Base-by-base conservation (phyloP, 345 rosid genomes). In the Salix purpurea region DNA sequence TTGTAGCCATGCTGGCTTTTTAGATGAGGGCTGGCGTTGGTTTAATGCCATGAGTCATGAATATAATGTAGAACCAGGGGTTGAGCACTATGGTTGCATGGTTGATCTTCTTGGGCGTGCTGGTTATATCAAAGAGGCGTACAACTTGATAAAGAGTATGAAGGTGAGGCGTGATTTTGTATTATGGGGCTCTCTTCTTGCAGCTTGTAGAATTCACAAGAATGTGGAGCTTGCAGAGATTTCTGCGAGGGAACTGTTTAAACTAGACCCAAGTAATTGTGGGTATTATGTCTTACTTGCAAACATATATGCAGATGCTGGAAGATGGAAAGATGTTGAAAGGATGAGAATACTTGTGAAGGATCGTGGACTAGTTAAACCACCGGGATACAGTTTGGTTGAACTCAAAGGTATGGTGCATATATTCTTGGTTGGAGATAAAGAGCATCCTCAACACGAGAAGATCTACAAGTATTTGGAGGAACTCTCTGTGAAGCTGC, bases 91-190 rank as follows among this genome's bases (percentile, higher is more conserved):
- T n/a, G 85, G 97, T 30, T 94, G 97, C 88, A 91, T 94, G 87
- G 94, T 92, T 74, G 97, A 94, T 87, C 94, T 94, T 77, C 87
- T 94, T n/a, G 91, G 98, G 28, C 90, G 92, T 13, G 89, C 94
- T 0, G 98, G 97, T 56, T 77, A 81, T 88, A 89, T 94, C 72
- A 58, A 78, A 34, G 85, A 76, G 73, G 97, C 98, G 42, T 88
- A 88, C 86, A 80, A 84, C 72, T 79, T 94, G 88, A 90, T 94
- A 62, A 84, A 65, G 72, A 79, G 88, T 62, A 94, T 90, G 97
- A 91, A 86, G 79, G 86, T 87, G 86, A 88, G 84, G 40, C 92
- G 95, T n/a, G 97, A 94, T 85, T 88, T 86, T 69, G 80, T 92
- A 42, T 77, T 90, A 39, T 89, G 97, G 97, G 90, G 97, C 72